Evolutionary conservation across 164 flowering plant species (phyloP), one percentile per base, ranked within the genome.

Genomic region (Annona squamosa): DNA sequence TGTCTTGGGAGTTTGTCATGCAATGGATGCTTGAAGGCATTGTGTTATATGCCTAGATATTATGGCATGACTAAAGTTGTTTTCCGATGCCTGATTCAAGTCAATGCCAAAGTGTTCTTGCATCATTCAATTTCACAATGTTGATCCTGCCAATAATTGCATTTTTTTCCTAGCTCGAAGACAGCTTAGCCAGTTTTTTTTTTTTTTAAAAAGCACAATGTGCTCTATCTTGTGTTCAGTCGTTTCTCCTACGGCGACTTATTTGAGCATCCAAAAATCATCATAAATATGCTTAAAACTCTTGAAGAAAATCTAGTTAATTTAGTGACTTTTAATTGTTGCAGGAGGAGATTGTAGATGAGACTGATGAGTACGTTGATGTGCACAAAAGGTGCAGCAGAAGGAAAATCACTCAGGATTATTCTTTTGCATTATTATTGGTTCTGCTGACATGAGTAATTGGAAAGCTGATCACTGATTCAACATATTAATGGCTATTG

Each of bases 311-410:
- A 64, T 56, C 44, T 41, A 12, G 64, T 17, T 68, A 4, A 5
- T 47, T 19, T 62, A 56, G 10, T 56, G 72, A 69, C 43, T 65
- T 41, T 75, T 71, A 41, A 47, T 41, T 63, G 7, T 68, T 81
- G 77, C 89, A 91, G 97, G 97, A 90, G 84, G 97, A 91, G 80
- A 91, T 91, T 77, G 94, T 91, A 42, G 97, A 91, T 78, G 97
- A 90, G 77, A 91, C 97, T n/a, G 97, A 91, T 82, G 97, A 89
- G 75, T 90, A 77, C 74, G 85, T 90, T 72, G 97, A 91, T 80
- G 97, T 91, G 17, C 97, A 91, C 81, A 90, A 85, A 80, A 86
- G 97, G 97, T 90, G 80, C 12, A 1, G 13, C 59, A 52, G 13
- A 52, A 43, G 37, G 37, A 19, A 19, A 64, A 2, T 70, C 61